Percentiles rank a stretch among this genome's conserved stretches.
phyloP scores from a whole-genome alignment of 2,329 filamentous ascomycete species.

The Exophiala oligosperma region DNA sequence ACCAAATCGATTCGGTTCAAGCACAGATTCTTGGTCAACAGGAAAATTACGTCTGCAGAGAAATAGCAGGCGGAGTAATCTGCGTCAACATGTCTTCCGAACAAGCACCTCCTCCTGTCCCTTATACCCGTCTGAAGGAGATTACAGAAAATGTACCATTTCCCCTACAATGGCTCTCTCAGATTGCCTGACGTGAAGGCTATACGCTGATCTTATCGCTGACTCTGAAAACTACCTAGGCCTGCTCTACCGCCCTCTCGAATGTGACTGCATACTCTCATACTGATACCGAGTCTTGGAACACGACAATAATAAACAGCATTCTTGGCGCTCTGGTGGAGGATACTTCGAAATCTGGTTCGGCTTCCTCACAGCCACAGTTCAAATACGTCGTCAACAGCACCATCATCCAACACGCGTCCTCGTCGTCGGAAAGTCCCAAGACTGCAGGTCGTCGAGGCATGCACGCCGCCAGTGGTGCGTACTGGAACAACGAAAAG shows the following conservation, averaged over 20 bases:
- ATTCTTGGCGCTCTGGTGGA: conserved; percentile 43
- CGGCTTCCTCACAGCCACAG: conserved; percentile 49
- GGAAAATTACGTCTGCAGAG: conserved; percentile 7
- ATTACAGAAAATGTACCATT: conserved; percentile 72
- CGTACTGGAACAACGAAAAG: conserved; percentile 53
- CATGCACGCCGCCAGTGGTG: conserved; percentile 52
- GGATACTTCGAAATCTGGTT: conserved; percentile 39
- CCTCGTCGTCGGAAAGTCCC: conserved; percentile 54
- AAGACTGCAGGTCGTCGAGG: conserved; percentile 70
- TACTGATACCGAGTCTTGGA: conserved; percentile 81
- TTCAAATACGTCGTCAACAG: conserved; percentile 98
- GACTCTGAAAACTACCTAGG: conserved; percentile 51
- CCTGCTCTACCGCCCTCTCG: conserved; percentile 76
- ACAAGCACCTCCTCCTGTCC: conserved; percentile 62
- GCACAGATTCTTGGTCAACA: conserved; percentile 11
- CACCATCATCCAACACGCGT: conserved; percentile 90
- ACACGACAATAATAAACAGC: conserved; percentile 83
- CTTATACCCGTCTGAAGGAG: conserved; percentile 75
- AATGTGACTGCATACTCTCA: conserved; percentile 82
- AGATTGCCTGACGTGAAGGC: not conserved
- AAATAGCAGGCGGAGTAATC: conserved; percentile 14
- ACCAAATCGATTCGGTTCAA: not conserved
- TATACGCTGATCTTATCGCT: not conserved
- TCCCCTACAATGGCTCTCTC: conserved; percentile 37
- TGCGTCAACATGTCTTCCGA: conserved; percentile 27